Conservation (phyloP, 2,329 filamentous ascomycete genomes). For the Colletotrichum coccodes region DNA sequence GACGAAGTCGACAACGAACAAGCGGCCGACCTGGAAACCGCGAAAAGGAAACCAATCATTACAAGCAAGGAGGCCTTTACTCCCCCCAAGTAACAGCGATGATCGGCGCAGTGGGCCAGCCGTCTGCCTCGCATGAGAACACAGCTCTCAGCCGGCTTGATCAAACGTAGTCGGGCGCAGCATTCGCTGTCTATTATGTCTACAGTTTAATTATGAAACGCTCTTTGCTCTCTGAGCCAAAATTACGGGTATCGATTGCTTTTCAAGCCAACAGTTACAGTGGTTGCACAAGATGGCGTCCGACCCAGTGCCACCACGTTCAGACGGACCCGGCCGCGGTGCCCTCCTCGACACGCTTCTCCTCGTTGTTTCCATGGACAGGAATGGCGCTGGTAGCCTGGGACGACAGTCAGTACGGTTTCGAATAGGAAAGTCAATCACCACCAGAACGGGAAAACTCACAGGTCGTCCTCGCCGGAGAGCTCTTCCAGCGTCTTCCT, state of each 20-base stretch:
- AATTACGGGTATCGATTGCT: conserved; percentile 21
- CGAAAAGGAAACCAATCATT: too few relatives aligned
- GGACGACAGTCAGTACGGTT: neutral
- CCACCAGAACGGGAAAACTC: neutral
- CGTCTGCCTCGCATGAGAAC: neutral
- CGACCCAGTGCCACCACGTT: neutral
- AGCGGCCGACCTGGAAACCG: too few relatives aligned
- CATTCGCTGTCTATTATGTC: conserved; percentile 9
- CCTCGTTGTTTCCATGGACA: conserved; percentile 22
- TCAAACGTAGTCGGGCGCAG: neutral
- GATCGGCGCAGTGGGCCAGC: neutral
- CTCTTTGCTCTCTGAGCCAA: neutral
- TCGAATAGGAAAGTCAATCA: too few relatives aligned
- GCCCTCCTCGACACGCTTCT: conserved; percentile 31
- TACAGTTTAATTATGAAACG: neutral
- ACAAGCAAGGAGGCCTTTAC: too few relatives aligned
- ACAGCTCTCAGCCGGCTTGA: neutral
- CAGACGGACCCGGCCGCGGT: conserved; percentile 12
- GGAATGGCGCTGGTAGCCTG: conserved; percentile 24
- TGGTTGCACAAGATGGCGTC: neutral
- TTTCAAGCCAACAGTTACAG: neutral
- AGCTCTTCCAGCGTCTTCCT: conserved; percentile 60
- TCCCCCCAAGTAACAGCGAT: too few relatives aligned
- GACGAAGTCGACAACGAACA: too few relatives aligned
- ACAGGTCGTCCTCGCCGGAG: conserved; percentile 49